A percentile compares a stretch with the other conserved stretches of the same genome.
Evolutionary conservation across 495 filamentous ascomycete genomes (phyloP).

Genomic region (Ascobolus immersus): DNA sequence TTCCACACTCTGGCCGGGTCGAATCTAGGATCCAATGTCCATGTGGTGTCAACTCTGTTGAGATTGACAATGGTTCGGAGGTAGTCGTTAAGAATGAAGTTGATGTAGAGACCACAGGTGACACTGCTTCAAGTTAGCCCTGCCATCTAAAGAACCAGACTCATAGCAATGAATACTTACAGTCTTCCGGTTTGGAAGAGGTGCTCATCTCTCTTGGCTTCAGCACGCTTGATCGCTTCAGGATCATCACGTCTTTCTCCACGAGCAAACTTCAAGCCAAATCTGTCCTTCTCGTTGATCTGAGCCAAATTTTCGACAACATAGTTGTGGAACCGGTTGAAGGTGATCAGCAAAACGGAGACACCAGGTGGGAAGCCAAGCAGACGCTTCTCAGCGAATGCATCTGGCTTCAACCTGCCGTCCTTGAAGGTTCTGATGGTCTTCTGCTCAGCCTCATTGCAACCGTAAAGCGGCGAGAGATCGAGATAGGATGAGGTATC

Average conservation of each 20-base stretch:
- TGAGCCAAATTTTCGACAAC: slow-evolving; percentile 31
- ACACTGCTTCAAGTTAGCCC: slow-evolving; percentile 19
- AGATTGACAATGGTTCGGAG: slow-evolving; percentile 63
- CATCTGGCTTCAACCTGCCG: slow-evolving; percentile 63
- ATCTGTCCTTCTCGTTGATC: slow-evolving; percentile 35
- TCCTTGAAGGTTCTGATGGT: slow-evolving; percentile 52
- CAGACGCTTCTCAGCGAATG: slow-evolving; percentile 50
- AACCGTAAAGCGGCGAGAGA: slow-evolving; percentile 64
- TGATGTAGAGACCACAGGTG: slow-evolving; percentile 62
- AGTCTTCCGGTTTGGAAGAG: slow-evolving; percentile 62
- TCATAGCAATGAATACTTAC: slow-evolving; percentile 8
- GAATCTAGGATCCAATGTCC: slow-evolving; percentile 52
- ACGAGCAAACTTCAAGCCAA: slow-evolving; percentile 17
- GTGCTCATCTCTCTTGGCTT: slow-evolving; percentile 51
- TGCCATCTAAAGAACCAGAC: neutral
- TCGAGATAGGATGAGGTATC: slow-evolving; percentile 70
- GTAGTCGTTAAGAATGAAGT: slow-evolving; percentile 62
- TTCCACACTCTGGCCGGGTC: slow-evolving; percentile 28
- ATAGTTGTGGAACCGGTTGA: slow-evolving; percentile 60
- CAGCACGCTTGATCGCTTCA: slow-evolving; percentile 23
- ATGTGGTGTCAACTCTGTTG: slow-evolving; percentile 49
- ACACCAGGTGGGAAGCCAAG: slow-evolving; percentile 70
- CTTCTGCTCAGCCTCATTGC: slow-evolving; percentile 49
- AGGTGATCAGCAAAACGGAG: slow-evolving; percentile 46
- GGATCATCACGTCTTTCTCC: slow-evolving; percentile 14